Base-by-base conservation (phyloP, 225 moss, liverwort and hornwort genomes). In the Marchantia paleacea region DNA sequence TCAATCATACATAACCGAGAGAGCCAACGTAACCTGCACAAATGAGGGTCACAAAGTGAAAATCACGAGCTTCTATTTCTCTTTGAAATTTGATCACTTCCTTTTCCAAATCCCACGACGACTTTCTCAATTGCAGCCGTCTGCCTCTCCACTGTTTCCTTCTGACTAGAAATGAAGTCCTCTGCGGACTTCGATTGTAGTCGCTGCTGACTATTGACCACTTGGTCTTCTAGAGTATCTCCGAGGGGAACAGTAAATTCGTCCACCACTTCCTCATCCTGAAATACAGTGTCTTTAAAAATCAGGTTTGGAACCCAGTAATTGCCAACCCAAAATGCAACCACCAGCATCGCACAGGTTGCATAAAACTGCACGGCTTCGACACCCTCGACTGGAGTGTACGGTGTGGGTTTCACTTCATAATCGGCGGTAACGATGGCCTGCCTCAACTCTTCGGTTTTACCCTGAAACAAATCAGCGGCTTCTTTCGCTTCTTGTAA, bases 271-370 rank as follows among this genome's bases (percentile, higher is more conserved):
- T 50, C 49, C 25, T 12, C 48, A 26, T 18, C 52, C 22, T 39
- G 50, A 31, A 80, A 80, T 4, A 80, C 72, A 2, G 60, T 72
- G 25, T 80, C 30, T 14, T 49, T 71, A 20, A 80, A 80, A 13
- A 80, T 72, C 55, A 80, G 6, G 15, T 72, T 18, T 24, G 80
- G 80, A 30, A 49, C 72, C 14, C 48, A 61, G 55, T 80, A 80
- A 47, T 80, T 80, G n/a, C 72, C 80, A 57, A 80, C 57, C 80
- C 80, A 80, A 52, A 80, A 80, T 10, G 70, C 72, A 24, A 72
- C 47, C 12, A 72, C 47, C 20, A 80, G 72, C 47, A 47, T 18
- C 18, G 29, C 58, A 47, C 77, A 50, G 66, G 31, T 13, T 10
- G 49, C 54, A 69, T 55, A 72, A 66, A 84, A 84, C 26, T 72